phyloP scores from a whole-genome alignment of 495 filamentous ascomycete species.

The Hypoxylon perforatum region DNA sequence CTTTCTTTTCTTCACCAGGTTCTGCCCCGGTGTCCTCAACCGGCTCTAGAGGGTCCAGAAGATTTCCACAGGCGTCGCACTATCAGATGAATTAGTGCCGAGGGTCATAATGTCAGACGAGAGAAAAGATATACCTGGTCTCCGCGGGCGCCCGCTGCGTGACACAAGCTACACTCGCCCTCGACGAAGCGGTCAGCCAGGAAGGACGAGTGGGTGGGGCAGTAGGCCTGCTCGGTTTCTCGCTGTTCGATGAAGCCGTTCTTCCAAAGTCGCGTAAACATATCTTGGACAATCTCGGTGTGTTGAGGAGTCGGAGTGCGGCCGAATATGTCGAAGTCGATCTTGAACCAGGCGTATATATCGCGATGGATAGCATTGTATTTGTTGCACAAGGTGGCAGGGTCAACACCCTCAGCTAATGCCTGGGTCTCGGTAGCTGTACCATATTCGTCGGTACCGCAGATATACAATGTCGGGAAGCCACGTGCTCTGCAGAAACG shows the following conservation, averaged over 20 bases:
- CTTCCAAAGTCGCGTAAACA: constrained; percentile 79
- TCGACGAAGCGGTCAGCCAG: constrained; percentile 94
- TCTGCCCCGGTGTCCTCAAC: constrained; percentile 33
- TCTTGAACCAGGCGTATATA: constrained; percentile 51
- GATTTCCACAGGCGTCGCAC: constrained; percentile 84
- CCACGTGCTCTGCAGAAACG: constrained; percentile 78
- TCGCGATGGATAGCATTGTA: constrained; percentile 51
- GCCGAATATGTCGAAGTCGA: constrained; percentile 53
- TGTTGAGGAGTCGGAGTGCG: constrained; percentile 73
- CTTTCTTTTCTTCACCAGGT: constrained; percentile 35
- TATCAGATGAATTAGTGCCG: constrained; percentile 57
- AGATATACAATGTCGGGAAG: constrained; percentile 71
- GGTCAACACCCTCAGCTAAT: constrained; percentile 48
- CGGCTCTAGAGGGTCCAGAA: constrained; percentile 78
- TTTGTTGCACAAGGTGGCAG: constrained; percentile 51
- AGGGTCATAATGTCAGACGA: constrained; percentile 73
- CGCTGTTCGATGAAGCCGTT: constrained; percentile 88
- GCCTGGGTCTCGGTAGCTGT: constrained; percentile 55
- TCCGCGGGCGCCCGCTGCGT: constrained; percentile 81
- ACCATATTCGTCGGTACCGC: constrained; percentile 63
- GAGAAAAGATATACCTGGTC: constrained; percentile 43
- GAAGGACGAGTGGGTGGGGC: constrained; percentile 84
- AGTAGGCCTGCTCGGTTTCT: constrained; percentile 82
- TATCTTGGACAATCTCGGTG: constrained; percentile 85
- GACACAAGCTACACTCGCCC: constrained; percentile 83